Evolutionary conservation across 139 green algal species (phyloP).

Genomic region (Chlorella sp.): DNA sequence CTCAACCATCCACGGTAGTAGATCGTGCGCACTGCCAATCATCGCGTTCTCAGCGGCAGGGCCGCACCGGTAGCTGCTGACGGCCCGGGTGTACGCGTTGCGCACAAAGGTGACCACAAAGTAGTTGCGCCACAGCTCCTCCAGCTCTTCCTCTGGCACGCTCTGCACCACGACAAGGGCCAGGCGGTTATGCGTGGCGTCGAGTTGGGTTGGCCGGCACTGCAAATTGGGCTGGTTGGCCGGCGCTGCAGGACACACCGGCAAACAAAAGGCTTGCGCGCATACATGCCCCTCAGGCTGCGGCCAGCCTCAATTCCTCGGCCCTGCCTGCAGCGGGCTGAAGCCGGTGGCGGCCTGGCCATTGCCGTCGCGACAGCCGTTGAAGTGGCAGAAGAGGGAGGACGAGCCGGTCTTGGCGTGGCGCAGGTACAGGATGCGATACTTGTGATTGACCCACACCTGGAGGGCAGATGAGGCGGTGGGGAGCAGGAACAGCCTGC

Average conservation of each 20-base stretch:
- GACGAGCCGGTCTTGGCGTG: constrained; percentile 31
- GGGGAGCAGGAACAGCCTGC: too few species aligned
- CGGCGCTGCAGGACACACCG: too few species aligned
- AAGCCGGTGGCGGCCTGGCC: background rate
- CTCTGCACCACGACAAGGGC: background rate
- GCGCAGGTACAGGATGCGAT: constrained; percentile 32
- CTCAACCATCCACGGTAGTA: too few species aligned
- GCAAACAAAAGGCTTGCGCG: background rate
- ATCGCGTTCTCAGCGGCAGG: too few species aligned
- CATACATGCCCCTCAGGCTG: background rate
- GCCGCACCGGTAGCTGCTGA: constrained; percentile 32
- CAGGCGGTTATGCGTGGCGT: too few species aligned
- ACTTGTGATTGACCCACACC: constrained; percentile 33
- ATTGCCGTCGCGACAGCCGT: background rate
- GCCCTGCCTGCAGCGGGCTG: background rate
- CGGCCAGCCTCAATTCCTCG: background rate
- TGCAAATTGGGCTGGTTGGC: too few species aligned
- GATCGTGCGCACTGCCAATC: too few species aligned
- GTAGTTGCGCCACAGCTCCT: constrained; percentile 22
- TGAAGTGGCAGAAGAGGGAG: constrained; percentile 13
- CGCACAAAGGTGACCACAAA: constrained; percentile 48
- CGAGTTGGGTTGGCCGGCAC: too few species aligned
- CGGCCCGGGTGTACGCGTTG: constrained; percentile 25
- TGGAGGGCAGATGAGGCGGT: background rate
- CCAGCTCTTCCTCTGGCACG: background rate